Percentiles rank a stretch among this genome's conserved stretches.
Evolutionary conservation across 768 basidiomycete genomes (phyloP).

Genomic region (Lenzites betulinus): DNA sequence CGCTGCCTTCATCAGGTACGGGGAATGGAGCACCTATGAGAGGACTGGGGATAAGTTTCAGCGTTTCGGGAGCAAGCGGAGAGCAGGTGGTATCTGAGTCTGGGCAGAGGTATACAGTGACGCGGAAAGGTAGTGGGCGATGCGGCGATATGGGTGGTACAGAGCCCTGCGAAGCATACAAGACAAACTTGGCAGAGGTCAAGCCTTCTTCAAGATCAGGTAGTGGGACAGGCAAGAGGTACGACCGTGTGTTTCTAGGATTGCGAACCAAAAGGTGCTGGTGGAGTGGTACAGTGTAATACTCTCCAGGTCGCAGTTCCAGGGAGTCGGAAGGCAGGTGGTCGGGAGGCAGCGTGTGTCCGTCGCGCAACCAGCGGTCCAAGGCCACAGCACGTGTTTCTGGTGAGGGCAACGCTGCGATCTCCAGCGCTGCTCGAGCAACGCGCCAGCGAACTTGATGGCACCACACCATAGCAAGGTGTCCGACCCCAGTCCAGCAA

Average conservation of each 20-base stretch:
- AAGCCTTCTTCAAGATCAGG: conserved; percentile 34
- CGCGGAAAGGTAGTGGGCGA: conserved; percentile 44
- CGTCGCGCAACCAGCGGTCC: conserved; percentile 71
- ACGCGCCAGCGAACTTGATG: conserved; percentile 93
- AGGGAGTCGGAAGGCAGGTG: neutral
- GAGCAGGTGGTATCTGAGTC: conserved; percentile 15
- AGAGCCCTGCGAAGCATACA: conserved; percentile 64
- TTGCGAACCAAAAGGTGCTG: conserved; percentile 12
- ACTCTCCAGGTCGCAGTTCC: conserved; percentile 3
- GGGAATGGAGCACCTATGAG: conserved; percentile 58
- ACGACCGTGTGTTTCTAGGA: conserved; percentile 2
- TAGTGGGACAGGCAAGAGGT: conserved; percentile 27
- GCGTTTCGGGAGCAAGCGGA: conserved; percentile 40
- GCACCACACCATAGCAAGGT: conserved; percentile 98
- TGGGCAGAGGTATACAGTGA: conserved; percentile 50
- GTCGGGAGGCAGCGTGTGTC: conserved; percentile 45
- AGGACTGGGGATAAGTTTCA: conserved; percentile 69
- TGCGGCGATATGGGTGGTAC: conserved; percentile 54
- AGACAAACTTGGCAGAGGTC: conserved; percentile 36
- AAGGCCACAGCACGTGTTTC: conserved; percentile 42
- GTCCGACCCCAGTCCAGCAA: conserved; percentile 95
- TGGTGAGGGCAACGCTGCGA: conserved; percentile 40
- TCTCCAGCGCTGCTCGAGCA: conserved; percentile 76
- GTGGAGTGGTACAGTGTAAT: neutral
- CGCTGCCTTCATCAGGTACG: conserved; percentile 63